A percentile compares a stretch with the other conserved stretches of the same genome.
Evolutionary conservation across 164 flowering plant genomes (phyloP).

Genomic region (Magnolia sinica): DNA sequence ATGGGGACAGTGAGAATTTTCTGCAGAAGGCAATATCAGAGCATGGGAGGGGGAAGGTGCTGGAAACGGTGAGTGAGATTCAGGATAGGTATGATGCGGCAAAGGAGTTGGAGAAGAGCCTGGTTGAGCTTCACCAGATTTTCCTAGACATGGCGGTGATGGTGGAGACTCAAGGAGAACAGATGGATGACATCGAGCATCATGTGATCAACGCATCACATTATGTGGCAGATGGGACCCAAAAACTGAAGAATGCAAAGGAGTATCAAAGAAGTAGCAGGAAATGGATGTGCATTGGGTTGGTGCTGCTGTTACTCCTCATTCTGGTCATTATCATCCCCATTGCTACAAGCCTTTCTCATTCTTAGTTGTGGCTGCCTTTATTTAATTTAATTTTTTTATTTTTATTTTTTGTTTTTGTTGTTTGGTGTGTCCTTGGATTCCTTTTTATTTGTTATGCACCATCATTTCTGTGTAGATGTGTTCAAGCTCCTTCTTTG

Average conservation of each 20-base stretch:
- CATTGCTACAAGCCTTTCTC: slow-evolving; percentile 45
- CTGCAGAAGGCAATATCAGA: slow-evolving; percentile 54
- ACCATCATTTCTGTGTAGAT: too few relatives aligned
- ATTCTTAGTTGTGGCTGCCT: neutral
- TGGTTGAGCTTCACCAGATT: slow-evolving; percentile 31
- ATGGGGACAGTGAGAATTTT: slow-evolving; percentile 47
- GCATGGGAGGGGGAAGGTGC: slow-evolving; percentile 31
- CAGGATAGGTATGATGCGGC: slow-evolving; percentile 31
- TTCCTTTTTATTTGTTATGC: too few relatives aligned
- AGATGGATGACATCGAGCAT: slow-evolving; percentile 32
- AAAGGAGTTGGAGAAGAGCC: slow-evolving; percentile 31
- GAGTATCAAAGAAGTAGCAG: slow-evolving; percentile 29
- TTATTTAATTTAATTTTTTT: too few relatives aligned
- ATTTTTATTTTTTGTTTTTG: too few relatives aligned
- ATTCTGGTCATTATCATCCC: slow-evolving; percentile 61
- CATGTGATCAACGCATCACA: slow-evolving; percentile 24
- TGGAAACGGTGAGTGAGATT: slow-evolving; percentile 27
- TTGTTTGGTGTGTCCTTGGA: too few relatives aligned
- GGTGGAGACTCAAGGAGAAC: slow-evolving; percentile 35
- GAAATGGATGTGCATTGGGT: slow-evolving; percentile 52
- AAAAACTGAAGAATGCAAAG: slow-evolving; percentile 24
- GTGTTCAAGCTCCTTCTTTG: too few relatives aligned
- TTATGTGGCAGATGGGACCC: slow-evolving; percentile 30
- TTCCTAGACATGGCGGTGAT: slow-evolving; percentile 37
- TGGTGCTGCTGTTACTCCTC: slow-evolving; percentile 52